Evolutionary conservation across 176 grass and related monocot species (phyloP), one percentile per base, ranked within the genome.

Genomic region (Raddia guianensis): DNA sequence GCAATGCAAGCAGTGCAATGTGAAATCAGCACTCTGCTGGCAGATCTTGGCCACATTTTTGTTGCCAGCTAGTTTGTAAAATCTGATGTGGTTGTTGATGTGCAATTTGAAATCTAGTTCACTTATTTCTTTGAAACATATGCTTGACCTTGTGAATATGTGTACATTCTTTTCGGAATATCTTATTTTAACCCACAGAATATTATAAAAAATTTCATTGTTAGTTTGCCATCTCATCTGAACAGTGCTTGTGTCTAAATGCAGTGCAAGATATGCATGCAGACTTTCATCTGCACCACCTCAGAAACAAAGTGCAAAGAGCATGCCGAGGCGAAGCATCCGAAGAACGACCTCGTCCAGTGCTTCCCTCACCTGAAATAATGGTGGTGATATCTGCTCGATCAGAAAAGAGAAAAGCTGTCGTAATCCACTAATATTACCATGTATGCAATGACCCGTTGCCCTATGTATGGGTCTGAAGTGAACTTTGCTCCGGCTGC

Each of bases 251-350:
- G 5, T 13, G 5, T 75, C 53, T 80, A 15, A 77, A 74, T 90
- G 79, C 85, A 99, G 97, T 99, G 97, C 89, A 99, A 96, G 87
- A 40, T 99, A 84, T 99, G 97, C 83, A 99, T 99, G 91, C 97
- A 99, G 89, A 96, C 97, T 8, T 99, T 99, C 82, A 99, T 99
- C 68, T 99, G 97, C 89, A 99, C 97, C 68, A 99, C 97, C 50
- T 93, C 97, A 14, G 97, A 96, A 72, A 87, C 92, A 59, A 99
- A 99, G 80, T 99, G 97, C 87, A 91, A 91, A 67, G 97, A 99
- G 74, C 97, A 99, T 21, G 97, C 97, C 0, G 97, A 99, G 82
- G 97, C 97, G 13, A 99, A 93, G 89, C 97, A 99, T 65, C 97
- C 93, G 0, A 99, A 99, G 83, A 88, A 43, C 12, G 93, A 99